These are phyloP conservation scores for Cutaneotrichosporon cavernicola DNA, from an alignment of 1,284 basidiomycete species.

Conservation along the genomic window DNA sequence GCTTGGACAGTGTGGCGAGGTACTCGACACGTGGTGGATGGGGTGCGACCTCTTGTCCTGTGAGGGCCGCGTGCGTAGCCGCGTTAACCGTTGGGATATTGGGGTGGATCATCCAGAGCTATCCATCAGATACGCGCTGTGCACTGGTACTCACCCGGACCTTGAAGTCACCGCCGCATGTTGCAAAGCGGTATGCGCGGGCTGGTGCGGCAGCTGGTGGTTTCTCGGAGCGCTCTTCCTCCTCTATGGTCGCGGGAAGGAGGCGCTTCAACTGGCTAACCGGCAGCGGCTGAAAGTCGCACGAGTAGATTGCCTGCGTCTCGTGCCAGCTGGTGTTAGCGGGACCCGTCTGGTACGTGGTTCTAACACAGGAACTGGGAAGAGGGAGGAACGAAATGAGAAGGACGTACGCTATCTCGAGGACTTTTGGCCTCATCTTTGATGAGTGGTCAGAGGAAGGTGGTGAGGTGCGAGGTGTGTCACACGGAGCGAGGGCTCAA, in stretches of 20 bases:
- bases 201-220: slow-evolving; percentile 41
- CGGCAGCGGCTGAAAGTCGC: slow-evolving; percentile 81
- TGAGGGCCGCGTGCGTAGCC: slow-evolving; percentile 60
- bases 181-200: slow-evolving; percentile 80
- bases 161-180: slow-evolving; percentile 95
- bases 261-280: slow-evolving; percentile 54
- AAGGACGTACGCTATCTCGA: slow-evolving; percentile 51
- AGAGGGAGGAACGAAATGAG: background rate
- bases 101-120: slow-evolving; percentile 94
- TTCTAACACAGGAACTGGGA: background rate
- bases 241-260: slow-evolving; percentile 42
- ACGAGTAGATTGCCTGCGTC: slow-evolving; percentile 83
- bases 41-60: slow-evolving; percentile 54
- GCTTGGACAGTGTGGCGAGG: slow-evolving; percentile 85
- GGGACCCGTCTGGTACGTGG: background rate
- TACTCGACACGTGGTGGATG: slow-evolving; percentile 92
- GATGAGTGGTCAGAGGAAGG: background rate
- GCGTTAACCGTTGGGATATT: slow-evolving; percentile 67
- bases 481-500: background rate
- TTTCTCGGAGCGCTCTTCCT: slow-evolving; percentile 33
- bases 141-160: slow-evolving; percentile 69
- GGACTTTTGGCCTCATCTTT: slow-evolving; percentile 51
- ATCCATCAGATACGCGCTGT: slow-evolving; percentile 3
- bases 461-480: background rate
- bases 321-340: slow-evolving; percentile 70